Base-by-base conservation (phyloP, 1,284 basidiomycete species). In the Heimioporus retisporus region DNA sequence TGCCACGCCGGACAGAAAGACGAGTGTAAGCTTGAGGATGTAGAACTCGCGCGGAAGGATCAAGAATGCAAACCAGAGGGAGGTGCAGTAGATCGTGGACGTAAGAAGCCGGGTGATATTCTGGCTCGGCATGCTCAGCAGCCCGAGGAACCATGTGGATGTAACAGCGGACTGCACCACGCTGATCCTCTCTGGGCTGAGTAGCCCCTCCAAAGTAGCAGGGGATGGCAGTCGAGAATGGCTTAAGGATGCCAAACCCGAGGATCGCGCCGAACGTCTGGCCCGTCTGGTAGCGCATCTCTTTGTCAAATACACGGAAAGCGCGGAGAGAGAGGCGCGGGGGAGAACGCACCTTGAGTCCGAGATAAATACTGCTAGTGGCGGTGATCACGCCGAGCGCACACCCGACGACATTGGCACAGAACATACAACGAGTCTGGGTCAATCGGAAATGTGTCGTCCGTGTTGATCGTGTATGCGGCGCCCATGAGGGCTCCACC, bases 1-100 rank as follows among this genome's bases (percentile, higher is more conserved):
- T 16, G 91, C 92, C 63, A 91, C 88, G 19, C 88, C 88, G 4
- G 89, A 89, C 3, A 90, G 91, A 83, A 93, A 93, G 46, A 88
- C 87, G 42, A 91, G 79, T 75, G 90, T 90, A 75, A 90, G 88
- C 75, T 88, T 85, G 62, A 92, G 81, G 71, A 93, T 90, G 78
- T 88, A 92, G 77, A 88, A 90, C 72, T 86, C 87, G 67, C 88
- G 84, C 42, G 90, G 79, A 0, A 89, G 64, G 48, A 68, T 55
- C 21, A 59, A 68, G 77, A 92, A 91, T 79, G 90, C 89, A 19
- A 90, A 84, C 55, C 90, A 90, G 71, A 89, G 69, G 59, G 70
- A 44, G 42, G 65, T 48, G 54, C 62, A 55, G 44, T 60, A 61
- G 48, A 73, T 56, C 42, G 59, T 91, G 81, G 89, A 92, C 28